Evolutionary conservation across 257 asterid species (phyloP).

Genomic region (Solanum corneliomulleri): DNA sequence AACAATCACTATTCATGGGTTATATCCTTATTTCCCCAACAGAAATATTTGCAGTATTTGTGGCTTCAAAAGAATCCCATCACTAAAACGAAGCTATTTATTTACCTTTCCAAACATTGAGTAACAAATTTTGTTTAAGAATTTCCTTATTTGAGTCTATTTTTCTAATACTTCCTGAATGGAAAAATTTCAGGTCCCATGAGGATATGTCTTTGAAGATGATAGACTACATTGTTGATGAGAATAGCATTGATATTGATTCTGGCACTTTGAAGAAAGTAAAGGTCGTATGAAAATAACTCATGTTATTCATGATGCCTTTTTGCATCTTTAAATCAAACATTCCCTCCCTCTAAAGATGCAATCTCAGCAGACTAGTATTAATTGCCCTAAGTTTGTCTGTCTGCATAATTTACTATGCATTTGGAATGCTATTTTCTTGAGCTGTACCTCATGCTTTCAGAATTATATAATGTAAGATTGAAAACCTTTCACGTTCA

Average conservation of each 20-base stretch:
- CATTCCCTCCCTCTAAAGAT: neutral
- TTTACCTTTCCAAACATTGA: neutral
- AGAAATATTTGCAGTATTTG: neutral
- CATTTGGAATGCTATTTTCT: neutral
- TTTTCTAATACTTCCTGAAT: neutral
- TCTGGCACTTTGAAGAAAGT: slow-evolving; percentile 47
- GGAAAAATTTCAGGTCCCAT: slow-evolving; percentile 56
- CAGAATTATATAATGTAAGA: neutral
- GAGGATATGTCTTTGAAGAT: slow-evolving; percentile 87
- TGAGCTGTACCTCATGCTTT: neutral
- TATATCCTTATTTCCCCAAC: neutral
- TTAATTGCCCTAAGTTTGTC: neutral
- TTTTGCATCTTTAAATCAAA: neutral
- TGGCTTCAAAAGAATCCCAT: neutral
- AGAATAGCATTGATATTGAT: slow-evolving; percentile 64
- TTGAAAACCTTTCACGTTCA: neutral
- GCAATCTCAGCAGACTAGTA: neutral
- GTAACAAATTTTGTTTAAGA: neutral
- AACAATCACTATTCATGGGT: neutral
- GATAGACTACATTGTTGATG: slow-evolving; percentile 74
- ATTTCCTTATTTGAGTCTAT: neutral
- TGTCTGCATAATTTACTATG: neutral
- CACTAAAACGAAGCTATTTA: neutral
- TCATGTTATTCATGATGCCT: neutral
- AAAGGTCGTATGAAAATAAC: slow-evolving; percentile 33